Conservation (phyloP, 768 basidiomycete species). For the Naganishia onofrii region DNA sequence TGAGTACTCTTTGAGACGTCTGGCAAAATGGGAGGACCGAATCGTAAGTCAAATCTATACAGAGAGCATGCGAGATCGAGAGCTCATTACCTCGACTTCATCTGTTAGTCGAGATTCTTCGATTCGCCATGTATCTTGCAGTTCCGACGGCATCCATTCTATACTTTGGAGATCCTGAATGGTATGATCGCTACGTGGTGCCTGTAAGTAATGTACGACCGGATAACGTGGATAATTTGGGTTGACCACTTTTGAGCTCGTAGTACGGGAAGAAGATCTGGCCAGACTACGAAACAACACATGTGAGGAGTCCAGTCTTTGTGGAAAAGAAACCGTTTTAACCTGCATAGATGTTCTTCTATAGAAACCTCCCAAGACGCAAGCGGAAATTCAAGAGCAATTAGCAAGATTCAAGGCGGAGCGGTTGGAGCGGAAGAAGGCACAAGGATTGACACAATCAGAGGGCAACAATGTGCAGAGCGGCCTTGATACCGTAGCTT, state of each 20-base stretch:
- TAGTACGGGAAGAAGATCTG: slow-evolving; percentile 30
- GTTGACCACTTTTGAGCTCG: not conserved
- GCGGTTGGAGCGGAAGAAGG: slow-evolving; percentile 5
- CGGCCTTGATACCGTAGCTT: not conserved
- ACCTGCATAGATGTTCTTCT: not conserved
- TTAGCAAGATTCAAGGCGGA: slow-evolving; percentile 25
- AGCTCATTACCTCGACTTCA: not conserved
- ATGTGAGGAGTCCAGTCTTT: slow-evolving; percentile 19
- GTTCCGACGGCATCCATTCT: slow-evolving; percentile 27
- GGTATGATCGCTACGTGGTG: slow-evolving; percentile 31
- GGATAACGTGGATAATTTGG: not conserved
- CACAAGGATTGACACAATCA: not conserved
- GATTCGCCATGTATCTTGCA: slow-evolving; percentile 28
- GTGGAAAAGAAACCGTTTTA: not conserved
- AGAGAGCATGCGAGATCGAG: not conserved
- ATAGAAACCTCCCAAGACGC: slow-evolving; percentile 31
- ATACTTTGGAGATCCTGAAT: slow-evolving; percentile 30
- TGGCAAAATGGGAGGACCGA: slow-evolving; percentile 28
- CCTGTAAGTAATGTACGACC: slow-evolving; percentile 13
- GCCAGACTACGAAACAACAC: slow-evolving; percentile 31
- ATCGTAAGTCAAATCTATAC: slow-evolving; percentile 12
- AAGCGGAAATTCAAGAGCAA: slow-evolving; percentile 31
- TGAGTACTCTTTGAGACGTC: not conserved
- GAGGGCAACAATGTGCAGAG: not conserved
- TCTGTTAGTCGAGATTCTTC: slow-evolving; percentile 25